Base-by-base conservation (phyloP, 768 basidiomycete species). In the Naganishia friedmannii region DNA sequence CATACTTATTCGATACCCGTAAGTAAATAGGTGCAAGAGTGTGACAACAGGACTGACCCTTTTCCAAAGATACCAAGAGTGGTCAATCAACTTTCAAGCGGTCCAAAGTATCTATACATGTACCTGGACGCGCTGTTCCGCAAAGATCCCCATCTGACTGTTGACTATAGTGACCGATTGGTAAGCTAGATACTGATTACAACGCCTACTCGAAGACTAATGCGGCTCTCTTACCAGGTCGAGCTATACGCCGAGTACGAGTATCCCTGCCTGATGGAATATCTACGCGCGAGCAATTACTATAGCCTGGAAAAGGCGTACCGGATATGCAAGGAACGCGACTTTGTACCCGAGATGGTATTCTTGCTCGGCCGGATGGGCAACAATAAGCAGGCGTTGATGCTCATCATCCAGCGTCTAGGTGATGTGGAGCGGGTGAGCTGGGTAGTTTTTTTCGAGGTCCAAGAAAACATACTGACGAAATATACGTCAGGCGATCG, bases 311-410 rank as follows among this genome's bases (percentile, higher is more conserved):
- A 96, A 76, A 85, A 85, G 81, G 94, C 94, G 19, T 97, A 93
- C 78, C 84, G 85, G 57, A 87, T 92, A 28, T 97, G 93, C 79
- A 87, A 88, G 76, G 87, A 88, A 65, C 87, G 88, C 26, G 93
- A 94, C 77, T 84, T 93, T 32, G 93, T 99, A 0, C 88, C 88
- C 0, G 96, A 98, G 82, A 95, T 96, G 92, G 95, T 99, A 21
- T 99, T 95, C 83, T 85, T 98, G 0, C 87, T 98, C 0, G 96
- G 95, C 0, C 87, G 92, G 32, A 97, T 98, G 94, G 96, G 96
- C 10, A 92, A 97, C 81, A 96, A 96, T 81, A 95, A 93, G 84
- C 86, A 92, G 75, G 96, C 95, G 1, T 81, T 99, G 71, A 90
- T 88, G 70, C 86, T 99, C 23, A 98, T 99, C 74, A 98, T 99